Conservation (phyloP, 2,329 filamentous ascomycete species). For the Orbilia ellipsospora region DNA sequence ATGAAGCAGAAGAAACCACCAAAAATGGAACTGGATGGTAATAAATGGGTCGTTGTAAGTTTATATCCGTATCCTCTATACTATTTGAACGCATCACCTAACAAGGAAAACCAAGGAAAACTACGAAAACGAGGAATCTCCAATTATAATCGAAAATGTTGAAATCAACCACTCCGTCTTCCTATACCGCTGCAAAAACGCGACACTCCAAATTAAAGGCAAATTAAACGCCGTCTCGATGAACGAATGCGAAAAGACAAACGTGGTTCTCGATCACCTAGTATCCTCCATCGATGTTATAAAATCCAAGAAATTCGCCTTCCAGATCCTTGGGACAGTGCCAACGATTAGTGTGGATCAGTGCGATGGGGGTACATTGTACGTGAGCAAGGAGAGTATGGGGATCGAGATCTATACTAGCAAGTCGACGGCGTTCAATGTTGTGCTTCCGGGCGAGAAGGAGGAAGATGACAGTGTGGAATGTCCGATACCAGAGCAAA, state of each 20-base stretch:
- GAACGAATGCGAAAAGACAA: constrained; percentile 86
- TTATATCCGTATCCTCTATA: background rate
- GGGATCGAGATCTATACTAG: constrained; percentile 86
- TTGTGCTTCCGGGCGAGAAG: constrained; percentile 78
- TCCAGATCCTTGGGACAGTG: constrained; percentile 87
- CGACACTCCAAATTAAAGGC: constrained; percentile 86
- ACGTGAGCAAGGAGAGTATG: constrained; percentile 82
- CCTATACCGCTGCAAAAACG: constrained; percentile 90
- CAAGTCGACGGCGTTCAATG: constrained; percentile 87
- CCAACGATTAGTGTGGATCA: constrained; percentile 93
- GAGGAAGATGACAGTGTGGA: constrained; percentile 86
- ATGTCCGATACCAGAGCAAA: constrained; percentile 88
- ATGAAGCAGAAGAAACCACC: constrained; percentile 85
- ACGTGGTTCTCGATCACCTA: constrained; percentile 86
- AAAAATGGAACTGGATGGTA: constrained; percentile 82
- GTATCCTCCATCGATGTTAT: constrained; percentile 94
- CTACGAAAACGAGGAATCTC: constrained; percentile 76
- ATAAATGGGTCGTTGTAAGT: constrained; percentile 82
- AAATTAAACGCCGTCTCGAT: constrained; percentile 98
- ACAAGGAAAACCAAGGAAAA: constrained; percentile 73
- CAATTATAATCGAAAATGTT: constrained; percentile 83
- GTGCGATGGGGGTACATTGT: constrained; percentile 88
- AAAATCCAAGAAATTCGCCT: constrained; percentile 91
- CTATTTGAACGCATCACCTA: constrained; percentile 31
- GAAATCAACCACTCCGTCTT: constrained; percentile 87